Conservation (phyloP, 2,329 filamentous ascomycete genomes). For the Basipetospora sp. region DNA sequence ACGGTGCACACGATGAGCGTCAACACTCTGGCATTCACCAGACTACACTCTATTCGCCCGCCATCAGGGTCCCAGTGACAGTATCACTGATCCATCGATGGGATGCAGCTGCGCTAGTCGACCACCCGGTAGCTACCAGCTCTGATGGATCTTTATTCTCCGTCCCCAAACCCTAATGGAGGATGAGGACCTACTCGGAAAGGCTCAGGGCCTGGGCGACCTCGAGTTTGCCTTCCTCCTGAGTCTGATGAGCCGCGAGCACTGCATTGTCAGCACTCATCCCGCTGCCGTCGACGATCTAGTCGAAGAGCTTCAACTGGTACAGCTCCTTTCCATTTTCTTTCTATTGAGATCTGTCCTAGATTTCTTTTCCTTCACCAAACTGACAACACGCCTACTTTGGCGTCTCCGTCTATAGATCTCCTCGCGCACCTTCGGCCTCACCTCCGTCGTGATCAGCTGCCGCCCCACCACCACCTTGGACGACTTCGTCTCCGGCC, state of each 20-base stretch:
- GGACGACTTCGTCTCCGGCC: conserved; percentile 62
- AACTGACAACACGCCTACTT: too few relatives aligned
- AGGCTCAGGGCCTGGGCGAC: conserved; percentile 68
- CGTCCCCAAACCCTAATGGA: conserved; percentile 33
- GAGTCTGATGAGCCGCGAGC: conserved; percentile 65
- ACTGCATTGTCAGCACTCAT: conserved; percentile 74
- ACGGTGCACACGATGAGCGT: too few relatives aligned
- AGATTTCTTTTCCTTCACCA: too few relatives aligned
- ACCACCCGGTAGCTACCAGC: not conserved
- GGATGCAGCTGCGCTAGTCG: too few relatives aligned
- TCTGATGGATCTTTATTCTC: not conserved
- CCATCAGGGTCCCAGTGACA: too few relatives aligned
- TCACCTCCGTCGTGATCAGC: conserved; percentile 54
- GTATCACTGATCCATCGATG: too few relatives aligned
- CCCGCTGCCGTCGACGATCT: conserved; percentile 48
- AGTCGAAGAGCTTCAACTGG: conserved; percentile 58
- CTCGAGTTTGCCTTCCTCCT: conserved; percentile 76
- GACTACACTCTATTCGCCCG: too few relatives aligned
- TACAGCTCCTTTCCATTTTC: conserved; percentile 18
- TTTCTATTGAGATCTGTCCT: too few relatives aligned
- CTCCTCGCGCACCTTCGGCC: conserved; percentile 54
- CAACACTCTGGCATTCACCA: too few relatives aligned
- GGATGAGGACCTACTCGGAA: conserved; percentile 42
- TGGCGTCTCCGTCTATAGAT: conserved; percentile 38
- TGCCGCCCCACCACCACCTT: conserved; percentile 61